Evolutionary conservation across 2,329 filamentous ascomycete genomes (phyloP).

Genomic region (Colletotrichum brevisporum): DNA sequence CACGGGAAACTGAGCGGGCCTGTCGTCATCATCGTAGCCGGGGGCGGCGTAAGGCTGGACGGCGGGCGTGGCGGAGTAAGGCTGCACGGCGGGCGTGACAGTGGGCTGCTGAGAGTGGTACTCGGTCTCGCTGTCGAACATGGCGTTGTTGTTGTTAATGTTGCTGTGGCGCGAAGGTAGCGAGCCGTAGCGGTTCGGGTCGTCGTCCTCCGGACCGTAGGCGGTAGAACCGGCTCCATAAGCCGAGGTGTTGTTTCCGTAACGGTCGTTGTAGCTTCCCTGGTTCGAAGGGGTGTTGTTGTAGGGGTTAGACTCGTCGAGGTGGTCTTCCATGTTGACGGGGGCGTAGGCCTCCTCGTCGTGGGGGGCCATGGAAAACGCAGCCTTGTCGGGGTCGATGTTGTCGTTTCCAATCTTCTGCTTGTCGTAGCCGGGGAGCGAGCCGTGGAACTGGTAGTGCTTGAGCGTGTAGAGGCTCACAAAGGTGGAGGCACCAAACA

Average conservation of each 20-base stretch:
- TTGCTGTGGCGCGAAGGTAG: constrained; percentile 52
- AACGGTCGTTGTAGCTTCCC: constrained; percentile 50
- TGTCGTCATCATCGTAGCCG: constrained; percentile 57
- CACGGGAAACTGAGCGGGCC: constrained; percentile 68
- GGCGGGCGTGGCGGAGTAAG: constrained; percentile 51
- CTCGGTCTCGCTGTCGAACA: constrained; percentile 66
- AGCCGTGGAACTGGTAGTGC: constrained; percentile 74
- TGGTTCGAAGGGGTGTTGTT: constrained; percentile 46
- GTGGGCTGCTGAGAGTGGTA: constrained; percentile 57
- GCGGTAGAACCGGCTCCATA: constrained; percentile 36
- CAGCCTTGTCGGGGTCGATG: constrained; percentile 78
- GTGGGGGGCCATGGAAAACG: constrained; percentile 77
- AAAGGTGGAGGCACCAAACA: constrained; percentile 67
- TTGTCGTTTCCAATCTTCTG: constrained; percentile 60
- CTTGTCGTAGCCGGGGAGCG: constrained; percentile 73
- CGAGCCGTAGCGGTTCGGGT: constrained; percentile 56
- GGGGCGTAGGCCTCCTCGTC: constrained; percentile 77
- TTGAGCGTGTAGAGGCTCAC: constrained; percentile 72
- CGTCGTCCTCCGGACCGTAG: constrained; percentile 52
- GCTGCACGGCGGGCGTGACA: constrained; percentile 46
- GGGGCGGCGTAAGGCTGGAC: constrained; percentile 55
- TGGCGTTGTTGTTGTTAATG: constrained; percentile 51
- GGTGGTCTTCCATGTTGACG: constrained; percentile 69
- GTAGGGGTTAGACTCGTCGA: constrained; percentile 51
- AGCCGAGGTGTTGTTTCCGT: constrained; percentile 45